Evolutionary conservation across 768 basidiomycete genomes (phyloP).

Genomic region (Tricholoma bakamatsutake): DNA sequence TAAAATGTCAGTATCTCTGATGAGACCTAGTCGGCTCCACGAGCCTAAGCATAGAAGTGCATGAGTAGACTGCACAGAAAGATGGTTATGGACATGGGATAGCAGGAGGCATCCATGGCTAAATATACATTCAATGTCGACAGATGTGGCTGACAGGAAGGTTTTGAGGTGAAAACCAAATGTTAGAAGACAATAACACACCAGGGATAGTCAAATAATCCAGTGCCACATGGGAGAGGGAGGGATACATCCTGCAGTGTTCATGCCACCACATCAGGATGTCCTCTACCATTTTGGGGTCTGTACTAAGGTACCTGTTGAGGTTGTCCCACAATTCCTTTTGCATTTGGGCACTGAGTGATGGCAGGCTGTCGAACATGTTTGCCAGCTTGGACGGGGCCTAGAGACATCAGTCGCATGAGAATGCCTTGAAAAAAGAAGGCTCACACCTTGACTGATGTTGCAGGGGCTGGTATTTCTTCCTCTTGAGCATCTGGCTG

Average conservation of each 20-base stretch:
- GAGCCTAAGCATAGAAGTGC: too few relatives aligned
- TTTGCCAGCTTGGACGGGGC: too few relatives aligned
- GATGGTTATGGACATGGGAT: too few relatives aligned
- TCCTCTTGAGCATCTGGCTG: neutral
- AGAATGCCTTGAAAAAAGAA: too few relatives aligned
- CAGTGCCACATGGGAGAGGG: slow-evolving; percentile 25
- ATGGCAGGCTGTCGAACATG: neutral
- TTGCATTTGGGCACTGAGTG: too few relatives aligned
- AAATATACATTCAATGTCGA: neutral
- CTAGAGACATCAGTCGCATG: too few relatives aligned
- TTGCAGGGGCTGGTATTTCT: too few relatives aligned
- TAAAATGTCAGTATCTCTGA: too few relatives aligned
- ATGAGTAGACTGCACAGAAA: too few relatives aligned
- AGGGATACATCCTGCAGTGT: slow-evolving; percentile 14
- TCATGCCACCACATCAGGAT: slow-evolving; percentile 23
- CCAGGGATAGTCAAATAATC: slow-evolving; percentile 23
- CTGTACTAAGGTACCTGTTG: slow-evolving; percentile 22
- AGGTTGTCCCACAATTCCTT: slow-evolving; percentile 14
- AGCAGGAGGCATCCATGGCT: neutral
- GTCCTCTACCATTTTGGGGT: slow-evolving; percentile 18
- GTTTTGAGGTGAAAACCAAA: neutral
- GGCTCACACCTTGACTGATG: too few relatives aligned
- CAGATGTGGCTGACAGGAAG: neutral
- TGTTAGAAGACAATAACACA: slow-evolving; percentile 5
- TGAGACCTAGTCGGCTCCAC: too few relatives aligned